A percentile compares a stretch with the other conserved stretches of the same genome.
Conservation (phyloP, 768 basidiomycete genomes). For the Xerocomellus dryophilus region DNA sequence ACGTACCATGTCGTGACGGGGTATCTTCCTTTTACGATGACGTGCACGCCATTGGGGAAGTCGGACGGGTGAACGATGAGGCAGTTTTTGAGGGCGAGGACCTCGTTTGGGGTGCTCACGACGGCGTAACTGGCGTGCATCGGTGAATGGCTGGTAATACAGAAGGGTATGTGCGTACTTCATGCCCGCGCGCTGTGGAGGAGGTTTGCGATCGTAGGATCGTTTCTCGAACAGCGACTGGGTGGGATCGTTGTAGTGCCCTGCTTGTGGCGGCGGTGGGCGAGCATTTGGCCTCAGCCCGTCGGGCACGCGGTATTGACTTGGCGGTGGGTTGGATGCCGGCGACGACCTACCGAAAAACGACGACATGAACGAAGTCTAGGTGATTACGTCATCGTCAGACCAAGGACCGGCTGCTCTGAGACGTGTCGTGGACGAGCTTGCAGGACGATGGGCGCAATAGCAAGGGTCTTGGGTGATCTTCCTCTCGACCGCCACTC, state of each 20-base stretch:
- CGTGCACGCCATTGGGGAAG: conserved; percentile 70
- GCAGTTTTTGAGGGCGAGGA: conserved; percentile 77
- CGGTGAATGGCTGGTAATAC: background rate
- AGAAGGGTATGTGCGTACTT: conserved; percentile 14
- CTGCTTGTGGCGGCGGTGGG: conserved; percentile 37
- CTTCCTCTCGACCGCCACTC: conserved; percentile 41
- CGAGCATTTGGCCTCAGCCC: conserved; percentile 34
- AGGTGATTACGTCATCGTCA: conserved; percentile 24
- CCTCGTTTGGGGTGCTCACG: conserved; percentile 57
- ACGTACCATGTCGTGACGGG: conserved; percentile 72
- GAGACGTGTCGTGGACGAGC: too few relatives aligned
- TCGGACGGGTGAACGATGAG: conserved; percentile 77
- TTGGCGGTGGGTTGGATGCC: conserved; percentile 32
- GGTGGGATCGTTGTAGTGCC: conserved; percentile 55
- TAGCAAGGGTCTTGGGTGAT: conserved; percentile 20
- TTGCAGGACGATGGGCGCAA: conserved; percentile 14
- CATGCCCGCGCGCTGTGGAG: conserved; percentile 30
- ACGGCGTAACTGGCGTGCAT: conserved; percentile 47
- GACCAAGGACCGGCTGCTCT: too few relatives aligned
- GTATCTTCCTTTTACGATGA: conserved; percentile 68
- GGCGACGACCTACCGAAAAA: conserved; percentile 46
- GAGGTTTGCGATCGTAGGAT: conserved; percentile 39
- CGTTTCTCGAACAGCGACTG: conserved; percentile 50
- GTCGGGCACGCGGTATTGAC: conserved; percentile 45
- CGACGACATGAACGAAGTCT: conserved; percentile 21